Evolutionary conservation across 2,329 filamentous ascomycete species (phyloP).

Genomic region (Bisporella sp.): DNA sequence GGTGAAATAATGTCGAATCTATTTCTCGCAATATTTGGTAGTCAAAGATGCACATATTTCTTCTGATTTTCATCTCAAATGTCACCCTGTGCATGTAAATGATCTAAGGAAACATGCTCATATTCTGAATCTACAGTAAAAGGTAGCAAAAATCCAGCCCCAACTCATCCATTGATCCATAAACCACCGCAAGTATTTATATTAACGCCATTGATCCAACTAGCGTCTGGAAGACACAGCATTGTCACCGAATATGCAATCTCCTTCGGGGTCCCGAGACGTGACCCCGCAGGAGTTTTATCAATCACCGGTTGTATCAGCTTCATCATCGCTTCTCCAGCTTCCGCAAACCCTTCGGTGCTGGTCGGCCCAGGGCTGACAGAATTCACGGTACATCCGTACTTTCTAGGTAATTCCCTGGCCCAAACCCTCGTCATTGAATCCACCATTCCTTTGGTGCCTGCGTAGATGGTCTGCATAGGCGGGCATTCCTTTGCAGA

Average conservation of each 20-base stretch:
- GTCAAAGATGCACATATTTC: too few species aligned
- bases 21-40: too few species aligned
- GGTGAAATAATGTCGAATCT: too few species aligned
- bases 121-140: not conserved
- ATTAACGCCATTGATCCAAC: conserved; percentile 40
- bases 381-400: conserved; percentile 39
- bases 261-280: conserved; percentile 38
- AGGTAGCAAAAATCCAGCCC: not conserved
- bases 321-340: conserved; percentile 34
- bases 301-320: conserved; percentile 35
- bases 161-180: conserved; percentile 1
- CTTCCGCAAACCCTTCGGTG: conserved; percentile 30
- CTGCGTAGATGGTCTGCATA: conserved; percentile 40
- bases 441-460: conserved; percentile 43
- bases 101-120: too few species aligned
- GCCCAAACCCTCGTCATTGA: conserved; percentile 37
- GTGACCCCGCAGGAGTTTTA: conserved; percentile 33
- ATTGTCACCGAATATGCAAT: conserved; percentile 40
- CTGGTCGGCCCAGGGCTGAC: conserved; percentile 37
- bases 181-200: conserved; percentile 28
- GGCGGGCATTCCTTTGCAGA: conserved; percentile 29
- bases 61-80: too few species aligned
- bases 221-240: conserved; percentile 35
- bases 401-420: conserved; percentile 35
- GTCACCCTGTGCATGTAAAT: too few species aligned